Evolutionary conservation across 2,329 filamentous ascomycete species (phyloP).

Genomic region (Aspergillus brunneoviolaceus): DNA sequence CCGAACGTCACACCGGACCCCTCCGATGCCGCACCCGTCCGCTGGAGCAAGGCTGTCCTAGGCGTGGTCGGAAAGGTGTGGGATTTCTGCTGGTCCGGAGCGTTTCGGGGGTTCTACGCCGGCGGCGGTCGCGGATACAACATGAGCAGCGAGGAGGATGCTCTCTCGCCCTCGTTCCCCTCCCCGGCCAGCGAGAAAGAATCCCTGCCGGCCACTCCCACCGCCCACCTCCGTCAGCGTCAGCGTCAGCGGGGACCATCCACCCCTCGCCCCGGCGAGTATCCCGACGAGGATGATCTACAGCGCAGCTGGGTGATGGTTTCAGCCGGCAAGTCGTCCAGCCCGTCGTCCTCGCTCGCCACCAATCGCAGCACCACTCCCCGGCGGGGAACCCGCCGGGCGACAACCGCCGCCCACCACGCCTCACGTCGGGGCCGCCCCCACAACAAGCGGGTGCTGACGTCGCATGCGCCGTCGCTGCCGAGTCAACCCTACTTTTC

Average conservation of each 20-base stretch:
- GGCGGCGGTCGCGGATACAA: constrained; percentile 75
- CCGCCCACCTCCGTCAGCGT: not conserved
- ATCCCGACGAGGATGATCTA: constrained; percentile 53
- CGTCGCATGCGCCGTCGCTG: constrained; percentile 23
- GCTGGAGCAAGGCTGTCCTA: constrained; percentile 45
- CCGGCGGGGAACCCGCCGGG: constrained; percentile 12
- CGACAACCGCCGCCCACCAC: constrained; percentile 20
- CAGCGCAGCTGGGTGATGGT: constrained; percentile 72
- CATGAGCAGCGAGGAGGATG: constrained; percentile 41
- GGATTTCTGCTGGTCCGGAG: constrained; percentile 71
- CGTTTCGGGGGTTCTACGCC: constrained; percentile 82
- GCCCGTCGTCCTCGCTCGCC: constrained; percentile 20
- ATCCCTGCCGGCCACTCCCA: constrained; percentile 15
- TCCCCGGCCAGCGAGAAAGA: constrained; percentile 23
- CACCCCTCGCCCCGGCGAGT: constrained; percentile 56
- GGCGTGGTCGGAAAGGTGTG: constrained; percentile 66
- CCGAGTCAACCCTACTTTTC: constrained; percentile 25
- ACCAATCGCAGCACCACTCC: constrained; percentile 21
- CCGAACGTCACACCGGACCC: constrained; percentile 13
- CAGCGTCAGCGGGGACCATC: constrained; percentile 19
- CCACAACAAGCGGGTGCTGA: constrained; percentile 23
- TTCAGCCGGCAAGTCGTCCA: constrained; percentile 16
- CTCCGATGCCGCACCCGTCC: constrained; percentile 19
- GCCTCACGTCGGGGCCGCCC: constrained; percentile 17
- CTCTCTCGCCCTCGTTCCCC: constrained; percentile 6